Evolutionary conservation across 1,284 basidiomycete genomes (phyloP).

Genomic region (Bjerkandera adusta): DNA sequence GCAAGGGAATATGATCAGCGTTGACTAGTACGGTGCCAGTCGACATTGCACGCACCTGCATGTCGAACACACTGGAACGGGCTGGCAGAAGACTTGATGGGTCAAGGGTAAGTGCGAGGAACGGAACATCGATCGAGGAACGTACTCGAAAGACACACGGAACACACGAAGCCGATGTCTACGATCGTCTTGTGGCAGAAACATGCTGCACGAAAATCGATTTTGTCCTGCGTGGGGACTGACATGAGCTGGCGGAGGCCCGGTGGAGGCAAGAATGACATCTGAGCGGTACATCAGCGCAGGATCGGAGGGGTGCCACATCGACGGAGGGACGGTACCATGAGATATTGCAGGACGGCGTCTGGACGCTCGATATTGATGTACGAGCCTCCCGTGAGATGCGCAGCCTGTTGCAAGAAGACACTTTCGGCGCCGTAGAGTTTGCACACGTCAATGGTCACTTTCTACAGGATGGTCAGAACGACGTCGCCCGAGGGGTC

Average conservation of each 20-base stretch:
- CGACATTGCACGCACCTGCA: slow-evolving; percentile 62
- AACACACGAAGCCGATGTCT: slow-evolving; percentile 97
- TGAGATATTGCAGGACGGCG: slow-evolving; percentile 85
- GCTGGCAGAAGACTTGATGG: slow-evolving; percentile 69
- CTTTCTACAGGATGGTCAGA: slow-evolving; percentile 57
- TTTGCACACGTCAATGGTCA: slow-evolving; percentile 95
- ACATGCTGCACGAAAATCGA: slow-evolving; percentile 97
- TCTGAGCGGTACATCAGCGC: slow-evolving; percentile 44
- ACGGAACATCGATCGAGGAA: slow-evolving; percentile 19
- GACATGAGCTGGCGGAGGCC: slow-evolving; percentile 77
- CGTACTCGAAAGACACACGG: slow-evolving; percentile 91
- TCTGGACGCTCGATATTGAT: slow-evolving; percentile 81
- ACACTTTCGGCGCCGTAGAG: slow-evolving; percentile 89
- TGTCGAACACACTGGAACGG: slow-evolving; percentile 90
- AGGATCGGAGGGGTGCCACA: not conserved
- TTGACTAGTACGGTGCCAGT: slow-evolving; percentile 2
- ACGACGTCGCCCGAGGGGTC: slow-evolving; percentile 5
- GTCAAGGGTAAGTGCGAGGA: slow-evolving; percentile 3
- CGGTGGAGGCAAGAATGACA: slow-evolving; percentile 87
- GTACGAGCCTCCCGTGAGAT: slow-evolving; percentile 94
- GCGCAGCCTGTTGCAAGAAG: slow-evolving; percentile 96
- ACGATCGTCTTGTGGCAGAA: slow-evolving; percentile 98
- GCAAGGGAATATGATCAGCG: not conserved
- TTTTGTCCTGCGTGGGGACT: slow-evolving; percentile 89
- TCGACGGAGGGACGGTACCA: slow-evolving; percentile 45